phyloP scores from a whole-genome alignment of 2,329 filamentous ascomycete genomes.

The Alternaria gansuensis region DNA sequence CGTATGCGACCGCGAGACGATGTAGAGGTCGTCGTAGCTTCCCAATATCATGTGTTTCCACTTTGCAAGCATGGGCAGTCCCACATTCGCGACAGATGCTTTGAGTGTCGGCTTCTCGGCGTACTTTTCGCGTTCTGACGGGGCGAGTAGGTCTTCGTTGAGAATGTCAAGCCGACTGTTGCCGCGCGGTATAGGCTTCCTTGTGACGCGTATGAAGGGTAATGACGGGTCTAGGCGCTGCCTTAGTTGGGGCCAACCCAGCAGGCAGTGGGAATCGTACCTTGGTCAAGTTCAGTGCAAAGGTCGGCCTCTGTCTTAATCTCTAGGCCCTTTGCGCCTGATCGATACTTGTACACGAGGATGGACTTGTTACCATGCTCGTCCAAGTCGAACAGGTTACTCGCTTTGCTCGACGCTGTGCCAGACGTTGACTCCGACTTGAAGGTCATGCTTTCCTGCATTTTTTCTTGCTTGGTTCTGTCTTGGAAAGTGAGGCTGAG shows the following conservation, averaged over 20 bases:
- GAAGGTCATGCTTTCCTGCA: constrained; percentile 52
- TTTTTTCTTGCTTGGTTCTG: constrained; percentile 15
- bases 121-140: constrained; percentile 50
- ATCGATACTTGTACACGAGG: constrained; percentile 58
- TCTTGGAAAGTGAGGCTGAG: constrained; percentile 39
- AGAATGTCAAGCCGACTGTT: constrained; percentile 58
- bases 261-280: constrained; percentile 32
- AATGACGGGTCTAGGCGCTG: constrained; percentile 52
- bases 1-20: constrained; percentile 56
- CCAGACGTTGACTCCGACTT: constrained; percentile 56
- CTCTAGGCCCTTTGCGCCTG: constrained; percentile 51
- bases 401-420: constrained; percentile 49
- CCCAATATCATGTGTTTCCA: constrained; percentile 58
- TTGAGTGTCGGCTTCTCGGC: constrained; percentile 58
- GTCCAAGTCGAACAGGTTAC: constrained; percentile 56
- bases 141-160: constrained; percentile 55
- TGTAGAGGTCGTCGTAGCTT: constrained; percentile 60
- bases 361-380: constrained; percentile 56
- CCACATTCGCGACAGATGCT: constrained; percentile 59
- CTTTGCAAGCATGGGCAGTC: constrained; percentile 56
- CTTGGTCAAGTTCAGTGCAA: constrained; percentile 51
- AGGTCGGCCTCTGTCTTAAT: constrained; percentile 57
- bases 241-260: constrained; percentile 2
- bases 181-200: constrained; percentile 58
- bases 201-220: constrained; percentile 56